Conservation (phyloP, 2,329 filamentous ascomycete species). For the Cytospora mali region DNA sequence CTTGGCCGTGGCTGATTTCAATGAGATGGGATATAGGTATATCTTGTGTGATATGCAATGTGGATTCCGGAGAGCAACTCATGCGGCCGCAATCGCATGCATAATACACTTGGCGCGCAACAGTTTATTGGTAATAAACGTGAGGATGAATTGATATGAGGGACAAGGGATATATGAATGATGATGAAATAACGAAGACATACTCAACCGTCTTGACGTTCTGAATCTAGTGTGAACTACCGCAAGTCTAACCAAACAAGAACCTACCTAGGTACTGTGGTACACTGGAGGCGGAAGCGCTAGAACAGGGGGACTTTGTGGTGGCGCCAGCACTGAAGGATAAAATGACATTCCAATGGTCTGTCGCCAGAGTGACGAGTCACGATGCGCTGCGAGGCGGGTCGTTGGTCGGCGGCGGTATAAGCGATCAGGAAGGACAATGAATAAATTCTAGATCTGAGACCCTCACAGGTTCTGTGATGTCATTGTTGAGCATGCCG, state of each 20-base stretch:
- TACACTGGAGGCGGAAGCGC: not conserved
- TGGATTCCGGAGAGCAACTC: not conserved
- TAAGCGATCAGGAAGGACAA: not conserved
- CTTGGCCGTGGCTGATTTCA: conserved; percentile 3
- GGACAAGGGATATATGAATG: not conserved
- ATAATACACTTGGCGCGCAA: not conserved
- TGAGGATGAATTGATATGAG: not conserved
- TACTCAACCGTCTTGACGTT: not conserved
- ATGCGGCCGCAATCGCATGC: not conserved
- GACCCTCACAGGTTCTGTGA: not conserved
- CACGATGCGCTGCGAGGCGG: not conserved
- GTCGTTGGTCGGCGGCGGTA: not conserved
- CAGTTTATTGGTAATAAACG: not conserved
- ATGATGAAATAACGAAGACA: not conserved
- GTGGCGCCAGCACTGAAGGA: not conserved
- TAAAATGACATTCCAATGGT: not conserved
- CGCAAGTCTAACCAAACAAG: not conserved
- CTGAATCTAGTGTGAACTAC: not conserved
- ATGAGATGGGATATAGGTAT: not conserved
- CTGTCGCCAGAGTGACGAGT: not conserved
- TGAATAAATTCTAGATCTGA: not conserved
- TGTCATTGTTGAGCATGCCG: not conserved
- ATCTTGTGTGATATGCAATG: conserved; percentile 4
- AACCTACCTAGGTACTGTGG: not conserved
- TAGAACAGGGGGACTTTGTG: not conserved